Conservation (phyloP, 2,329 filamentous ascomycete species). For the Colletotrichum sansevieriae region DNA sequence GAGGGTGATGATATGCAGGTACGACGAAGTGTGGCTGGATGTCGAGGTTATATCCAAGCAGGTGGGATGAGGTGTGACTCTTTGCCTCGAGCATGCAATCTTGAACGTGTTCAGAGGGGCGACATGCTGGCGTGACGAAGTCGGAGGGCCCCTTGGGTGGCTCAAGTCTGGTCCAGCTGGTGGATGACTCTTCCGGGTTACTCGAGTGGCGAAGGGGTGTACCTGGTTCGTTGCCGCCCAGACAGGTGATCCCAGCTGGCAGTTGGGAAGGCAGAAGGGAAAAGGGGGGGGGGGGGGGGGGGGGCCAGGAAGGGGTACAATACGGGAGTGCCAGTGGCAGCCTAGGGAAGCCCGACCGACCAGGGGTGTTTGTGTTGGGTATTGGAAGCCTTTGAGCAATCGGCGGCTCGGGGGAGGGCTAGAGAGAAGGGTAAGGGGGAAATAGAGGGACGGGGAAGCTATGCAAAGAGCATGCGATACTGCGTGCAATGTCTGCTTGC, state of each 20-base stretch:
- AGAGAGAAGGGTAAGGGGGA: background rate
- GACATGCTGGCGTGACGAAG: conserved; percentile 44
- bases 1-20: conserved; percentile 33
- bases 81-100: conserved; percentile 41
- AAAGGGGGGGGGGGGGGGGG: background rate
- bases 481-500: background rate
- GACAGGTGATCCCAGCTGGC: conserved; percentile 53
- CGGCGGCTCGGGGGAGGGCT: conserved; percentile 12
- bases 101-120: conserved; percentile 43
- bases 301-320: conserved; percentile 9
- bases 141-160: conserved; percentile 42
- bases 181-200: conserved; percentile 47
- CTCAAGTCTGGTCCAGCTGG: conserved; percentile 41
- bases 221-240: conserved; percentile 40
- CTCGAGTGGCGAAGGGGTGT: conserved; percentile 42
- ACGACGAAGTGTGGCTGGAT: conserved; percentile 37
- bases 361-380: conserved; percentile 25
- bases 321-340: conserved; percentile 30
- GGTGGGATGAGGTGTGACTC: conserved; percentile 42
- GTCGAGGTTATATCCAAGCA: conserved; percentile 41
- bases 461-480: conserved; percentile 14
- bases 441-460: conserved; percentile 11
- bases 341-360: conserved; percentile 38
- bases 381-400: conserved; percentile 31
- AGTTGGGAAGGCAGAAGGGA: conserved; percentile 26